A percentile compares a stretch with the other conserved stretches of the same genome.
These are phyloP conservation scores for Sungouiozyma intestinalis DNA, from an alignment of 805 yeast genomes.

Conservation along the genomic window DNA sequence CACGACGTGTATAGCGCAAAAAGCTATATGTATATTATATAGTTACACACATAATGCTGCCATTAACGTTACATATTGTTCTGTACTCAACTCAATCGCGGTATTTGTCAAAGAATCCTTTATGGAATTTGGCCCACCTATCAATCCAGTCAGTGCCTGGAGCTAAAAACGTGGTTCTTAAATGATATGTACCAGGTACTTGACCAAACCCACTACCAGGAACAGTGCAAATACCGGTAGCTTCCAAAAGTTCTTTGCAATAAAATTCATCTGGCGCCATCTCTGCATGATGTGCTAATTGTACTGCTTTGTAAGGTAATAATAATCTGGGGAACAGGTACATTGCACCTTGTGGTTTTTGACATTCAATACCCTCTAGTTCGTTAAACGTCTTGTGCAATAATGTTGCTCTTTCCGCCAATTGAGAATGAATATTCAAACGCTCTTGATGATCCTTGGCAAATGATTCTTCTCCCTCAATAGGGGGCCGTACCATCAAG, in stretches of 20 bases:
- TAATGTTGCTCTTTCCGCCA: constrained; percentile 50
- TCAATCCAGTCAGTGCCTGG: constrained; percentile 89
- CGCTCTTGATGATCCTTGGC: constrained; percentile 57
- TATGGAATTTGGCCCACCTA: constrained; percentile 71
- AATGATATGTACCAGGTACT: constrained; percentile 76
- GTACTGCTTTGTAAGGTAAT: constrained; percentile 53
- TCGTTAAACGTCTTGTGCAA: constrained; percentile 60
- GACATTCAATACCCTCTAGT: constrained; percentile 78
- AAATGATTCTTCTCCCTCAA: constrained; percentile 63
- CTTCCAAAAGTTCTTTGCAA: constrained; percentile 71
- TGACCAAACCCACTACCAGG: constrained; percentile 98
- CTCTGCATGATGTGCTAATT: constrained; percentile 46
- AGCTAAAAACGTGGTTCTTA: constrained; percentile 93
- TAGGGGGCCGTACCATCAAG: constrained; percentile 88
- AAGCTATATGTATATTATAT: too few relatives aligned
- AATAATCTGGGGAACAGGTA: constrained; percentile 78
- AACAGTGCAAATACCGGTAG: constrained; percentile 92
- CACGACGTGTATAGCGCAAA: too few relatives aligned
- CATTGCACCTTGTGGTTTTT: constrained; percentile 96
- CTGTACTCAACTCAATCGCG: too few relatives aligned
- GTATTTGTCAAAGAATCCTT: constrained; percentile 52
- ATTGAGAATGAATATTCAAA: constrained; percentile 46
- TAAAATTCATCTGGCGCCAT: constrained; percentile 77
- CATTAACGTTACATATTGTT: too few relatives aligned
- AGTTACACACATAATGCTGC: too few relatives aligned